Percentiles rank a stretch among this genome's conserved stretches.
Evolutionary conservation across 805 yeast genomes (phyloP).

Genomic region (Monosporozyma siamensis): DNA sequence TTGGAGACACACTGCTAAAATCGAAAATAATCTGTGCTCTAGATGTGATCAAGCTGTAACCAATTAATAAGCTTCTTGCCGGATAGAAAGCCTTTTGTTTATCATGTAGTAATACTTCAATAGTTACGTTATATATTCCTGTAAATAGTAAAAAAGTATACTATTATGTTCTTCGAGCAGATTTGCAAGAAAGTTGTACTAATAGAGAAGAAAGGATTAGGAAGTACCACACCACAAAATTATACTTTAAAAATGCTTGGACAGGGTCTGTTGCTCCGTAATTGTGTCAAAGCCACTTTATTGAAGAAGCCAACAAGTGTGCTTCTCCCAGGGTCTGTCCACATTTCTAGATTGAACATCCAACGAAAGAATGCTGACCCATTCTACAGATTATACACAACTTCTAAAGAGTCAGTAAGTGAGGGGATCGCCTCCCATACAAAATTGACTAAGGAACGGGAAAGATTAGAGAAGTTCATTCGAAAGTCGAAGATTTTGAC

Average conservation of each 20-base stretch:
- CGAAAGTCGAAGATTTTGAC: constrained; percentile 21
- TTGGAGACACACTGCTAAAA: constrained; percentile 65
- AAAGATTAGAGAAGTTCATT: constrained; percentile 9
- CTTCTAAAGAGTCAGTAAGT: no score
- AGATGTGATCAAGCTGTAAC: constrained; percentile 46
- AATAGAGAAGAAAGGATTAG: no score
- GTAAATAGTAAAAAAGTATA: neutral
- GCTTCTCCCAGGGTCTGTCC: neutral
- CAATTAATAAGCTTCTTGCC: neutral
- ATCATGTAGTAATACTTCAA: neutral
- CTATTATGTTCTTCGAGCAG: neutral
- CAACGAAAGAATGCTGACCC: neutral
- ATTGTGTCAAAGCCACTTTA: neutral
- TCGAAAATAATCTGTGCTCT: constrained; percentile 47
- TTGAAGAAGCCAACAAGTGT: neutral
- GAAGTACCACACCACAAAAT: neutral
- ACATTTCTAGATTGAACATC: neutral
- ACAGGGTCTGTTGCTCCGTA: neutral
- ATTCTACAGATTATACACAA: neutral
- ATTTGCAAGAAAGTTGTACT: neutral
- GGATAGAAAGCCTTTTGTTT: constrained; percentile 8
- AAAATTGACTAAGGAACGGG: neutral
- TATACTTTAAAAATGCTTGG: neutral
- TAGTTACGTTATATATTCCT: neutral
- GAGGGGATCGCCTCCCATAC: no score